Base-by-base conservation (phyloP, 495 filamentous ascomycete genomes). In the Alectoria sarmentosa region DNA sequence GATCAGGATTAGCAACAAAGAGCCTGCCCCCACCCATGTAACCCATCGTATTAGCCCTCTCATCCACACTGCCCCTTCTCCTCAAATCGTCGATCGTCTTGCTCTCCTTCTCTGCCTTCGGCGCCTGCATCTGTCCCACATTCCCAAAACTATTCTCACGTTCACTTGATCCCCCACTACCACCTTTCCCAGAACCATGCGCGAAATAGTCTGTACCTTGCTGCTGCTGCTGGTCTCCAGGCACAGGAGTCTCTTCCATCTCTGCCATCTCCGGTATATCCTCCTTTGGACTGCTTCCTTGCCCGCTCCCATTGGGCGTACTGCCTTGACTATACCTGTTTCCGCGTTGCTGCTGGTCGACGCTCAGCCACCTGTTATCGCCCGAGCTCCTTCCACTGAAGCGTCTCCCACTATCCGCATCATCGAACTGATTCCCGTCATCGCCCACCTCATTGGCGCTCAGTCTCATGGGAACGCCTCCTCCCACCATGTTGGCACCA, bases 381-480 rank as follows among this genome's bases (percentile, higher is more conserved):
- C 84, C 85, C 30, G 89, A 91, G 70, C 90, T 94, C 48, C 90
- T 82, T 38, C 90, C 90, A 67, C 88, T 92, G 28, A 79, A 72
- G 10, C 75, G 78, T 61, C 79, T 77, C 36, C 81, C 78, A 61
- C 84, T 83, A 67, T 76, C 78, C 41, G 75, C 70, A 46, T 90
- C 88, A 60, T 96, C 90, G 42, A 90, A 88, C 21, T 89, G 87
- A 55, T 84, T 85, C 44, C 84, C 85, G 66, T 87, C 91, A 67
- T 92, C 92, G 59, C 92, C 92, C 7, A 98, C 88, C 73, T 99
- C 94, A 69, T 88, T 96, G 9, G 95, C 95, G 75, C 90, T 96
- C 63, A 99, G 78, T 54, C 94, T 86, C 66, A 96, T 85, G 2
- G 95, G 95, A 41, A 98, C 91, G 36, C 86, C 89, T 21, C 86